Conservation (phyloP, 1,284 basidiomycete genomes). For the Trametes versicolor region DNA sequence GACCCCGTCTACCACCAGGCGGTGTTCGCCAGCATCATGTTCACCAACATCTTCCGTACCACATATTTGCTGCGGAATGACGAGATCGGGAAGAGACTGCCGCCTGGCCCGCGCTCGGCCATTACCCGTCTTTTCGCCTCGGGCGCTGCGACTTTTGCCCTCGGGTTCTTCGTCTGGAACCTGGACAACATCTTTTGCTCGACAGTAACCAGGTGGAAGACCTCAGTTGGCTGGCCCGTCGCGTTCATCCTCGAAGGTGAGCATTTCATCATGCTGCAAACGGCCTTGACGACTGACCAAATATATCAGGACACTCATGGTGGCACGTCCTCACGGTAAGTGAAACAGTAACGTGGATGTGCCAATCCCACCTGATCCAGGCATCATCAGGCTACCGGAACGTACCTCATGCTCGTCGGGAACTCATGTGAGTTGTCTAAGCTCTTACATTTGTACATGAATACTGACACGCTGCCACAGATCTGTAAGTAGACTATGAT, state of each 20-base stretch:
- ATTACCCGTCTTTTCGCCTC: constrained; percentile 56
- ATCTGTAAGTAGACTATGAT: constrained; percentile 52
- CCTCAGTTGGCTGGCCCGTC: constrained; percentile 64
- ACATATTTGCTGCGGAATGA: constrained; percentile 59
- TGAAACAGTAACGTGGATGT: neutral
- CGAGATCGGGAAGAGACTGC: constrained; percentile 51
- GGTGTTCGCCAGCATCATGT: constrained; percentile 64
- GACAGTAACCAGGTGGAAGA: constrained; percentile 62
- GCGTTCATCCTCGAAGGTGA: constrained; percentile 73
- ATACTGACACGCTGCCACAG: constrained; percentile 41
- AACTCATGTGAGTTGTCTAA: constrained; percentile 59
- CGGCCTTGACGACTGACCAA: neutral
- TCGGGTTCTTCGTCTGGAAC: constrained; percentile 76
- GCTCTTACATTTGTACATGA: constrained; percentile 1
- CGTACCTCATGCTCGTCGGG: constrained; percentile 68
- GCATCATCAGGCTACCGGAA: constrained; percentile 58
- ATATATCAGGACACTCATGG: constrained; percentile 68
- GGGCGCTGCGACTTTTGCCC: constrained; percentile 59
- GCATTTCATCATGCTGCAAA: constrained; percentile 10
- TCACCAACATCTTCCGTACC: constrained; percentile 56
- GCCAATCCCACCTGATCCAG: neutral
- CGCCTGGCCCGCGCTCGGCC: constrained; percentile 50
- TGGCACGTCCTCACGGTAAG: constrained; percentile 75
- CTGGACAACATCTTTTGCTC: constrained; percentile 75
- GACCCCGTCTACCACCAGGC: constrained; percentile 76